A percentile compares a stretch with the other conserved stretches of the same genome.
phyloP scores from a whole-genome alignment of 179 eudicot genomes.

The Heliamphora pulchella region DNA sequence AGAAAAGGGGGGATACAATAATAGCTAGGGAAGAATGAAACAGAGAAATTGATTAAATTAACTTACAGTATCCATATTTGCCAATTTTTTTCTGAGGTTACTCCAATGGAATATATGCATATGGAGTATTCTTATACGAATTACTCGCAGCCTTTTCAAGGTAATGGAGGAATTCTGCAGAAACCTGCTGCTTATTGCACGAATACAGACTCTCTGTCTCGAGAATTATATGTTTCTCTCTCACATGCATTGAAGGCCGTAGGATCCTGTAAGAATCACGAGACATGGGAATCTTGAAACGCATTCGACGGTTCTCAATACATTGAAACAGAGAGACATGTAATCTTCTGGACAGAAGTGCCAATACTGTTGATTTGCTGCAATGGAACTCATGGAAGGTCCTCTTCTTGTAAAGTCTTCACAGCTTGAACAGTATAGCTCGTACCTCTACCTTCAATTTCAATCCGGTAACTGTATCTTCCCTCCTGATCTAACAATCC shows the following conservation, averaged over 20 bases:
- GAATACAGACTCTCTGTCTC: too few species aligned
- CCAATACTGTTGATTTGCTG: background rate
- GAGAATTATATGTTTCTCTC: too few species aligned
- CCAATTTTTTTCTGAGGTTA: background rate
- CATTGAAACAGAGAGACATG: too few species aligned
- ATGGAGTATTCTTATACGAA: conserved; percentile 4
- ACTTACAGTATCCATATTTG: background rate
- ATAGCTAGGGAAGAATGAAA: background rate
- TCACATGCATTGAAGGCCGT: too few species aligned
- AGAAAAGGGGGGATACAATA: background rate
- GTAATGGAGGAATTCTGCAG: conserved; percentile 6
- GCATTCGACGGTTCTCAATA: too few species aligned
- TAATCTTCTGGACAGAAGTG: too few species aligned
- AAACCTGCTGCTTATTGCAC: background rate
- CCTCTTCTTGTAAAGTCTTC: conserved; percentile 24
- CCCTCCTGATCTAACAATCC: conserved; percentile 16
- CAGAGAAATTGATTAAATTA: background rate
- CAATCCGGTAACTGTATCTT: conserved; percentile 12
- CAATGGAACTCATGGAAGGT: conserved; percentile 15
- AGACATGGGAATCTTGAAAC: background rate
- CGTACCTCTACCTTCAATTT: conserved; percentile 4
- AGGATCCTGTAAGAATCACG: too few species aligned
- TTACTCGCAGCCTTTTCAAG: background rate
- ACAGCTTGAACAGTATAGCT: background rate
- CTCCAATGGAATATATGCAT: conserved; percentile 6